A percentile compares a stretch with the other conserved stretches of the same genome.
These are phyloP conservation scores for Mesotaenium endlicherianum DNA, from an alignment of 139 green algal genomes.

Conservation along the genomic window DNA sequence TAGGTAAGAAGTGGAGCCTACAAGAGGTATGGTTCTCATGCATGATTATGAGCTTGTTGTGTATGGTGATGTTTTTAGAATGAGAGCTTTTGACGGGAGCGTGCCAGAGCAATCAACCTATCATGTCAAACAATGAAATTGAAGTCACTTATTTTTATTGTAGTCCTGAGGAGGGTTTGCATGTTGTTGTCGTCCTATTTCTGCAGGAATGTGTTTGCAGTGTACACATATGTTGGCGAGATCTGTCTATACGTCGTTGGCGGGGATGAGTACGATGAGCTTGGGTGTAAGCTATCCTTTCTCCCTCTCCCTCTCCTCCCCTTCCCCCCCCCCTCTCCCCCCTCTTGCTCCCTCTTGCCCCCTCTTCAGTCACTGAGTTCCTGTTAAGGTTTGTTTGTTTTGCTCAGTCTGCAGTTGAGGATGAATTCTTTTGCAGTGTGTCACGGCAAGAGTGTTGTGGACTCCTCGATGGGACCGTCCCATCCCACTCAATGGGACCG, in stretches of 20 bases:
- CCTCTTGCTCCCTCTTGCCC: neutral
- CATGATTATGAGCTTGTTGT: no score
- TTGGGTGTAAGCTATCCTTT: slow-evolving; percentile 7
- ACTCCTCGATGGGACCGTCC: no score
- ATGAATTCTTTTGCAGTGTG: no score
- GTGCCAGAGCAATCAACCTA: neutral
- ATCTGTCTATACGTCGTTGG: slow-evolving; percentile 1
- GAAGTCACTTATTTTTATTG: neutral
- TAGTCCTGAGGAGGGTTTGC: no score
- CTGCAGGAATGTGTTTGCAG: slow-evolving; percentile 1
- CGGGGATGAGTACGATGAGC: slow-evolving; percentile 19
- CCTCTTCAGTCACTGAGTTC: neutral
- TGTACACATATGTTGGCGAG: neutral
- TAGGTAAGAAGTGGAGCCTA: no score
- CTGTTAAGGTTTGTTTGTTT: neutral
- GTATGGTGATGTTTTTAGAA: neutral
- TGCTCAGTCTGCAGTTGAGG: no score
- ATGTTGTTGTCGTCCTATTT: neutral
- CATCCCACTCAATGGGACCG: no score
- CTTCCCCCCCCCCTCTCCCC: neutral
- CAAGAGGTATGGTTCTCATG: no score
- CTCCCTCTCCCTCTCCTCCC: neutral
- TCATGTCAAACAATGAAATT: neutral
- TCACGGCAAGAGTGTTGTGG: no score
- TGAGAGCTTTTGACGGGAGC: neutral